Conservation (phyloP, 306 rosid genomes). For the Cicer cuneatum region DNA sequence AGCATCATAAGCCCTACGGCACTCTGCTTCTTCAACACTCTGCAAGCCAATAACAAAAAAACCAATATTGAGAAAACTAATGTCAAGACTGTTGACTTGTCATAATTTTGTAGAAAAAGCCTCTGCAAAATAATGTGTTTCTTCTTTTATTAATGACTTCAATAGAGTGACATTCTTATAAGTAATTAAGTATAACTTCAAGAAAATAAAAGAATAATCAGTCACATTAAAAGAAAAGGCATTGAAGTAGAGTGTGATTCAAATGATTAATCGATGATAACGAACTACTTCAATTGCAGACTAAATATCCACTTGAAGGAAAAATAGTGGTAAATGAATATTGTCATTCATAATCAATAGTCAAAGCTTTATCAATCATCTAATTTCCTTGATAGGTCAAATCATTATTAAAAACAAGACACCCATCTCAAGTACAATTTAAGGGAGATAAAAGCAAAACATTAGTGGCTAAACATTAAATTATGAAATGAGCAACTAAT, state of each 20-base stretch:
- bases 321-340: slow-evolving; percentile 10
- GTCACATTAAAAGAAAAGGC: slow-evolving; percentile 33
- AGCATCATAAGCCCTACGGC: slow-evolving; percentile 80
- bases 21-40: slow-evolving; percentile 97
- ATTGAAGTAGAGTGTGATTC: slow-evolving; percentile 5
- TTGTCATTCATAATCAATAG: slow-evolving; percentile 12
- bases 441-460: background rate
- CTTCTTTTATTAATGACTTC: slow-evolving; percentile 5
- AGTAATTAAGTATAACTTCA: background rate
- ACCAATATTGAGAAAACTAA: slow-evolving; percentile 25
- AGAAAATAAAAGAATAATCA: background rate
- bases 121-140: slow-evolving; percentile 2
- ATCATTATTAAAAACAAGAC: background rate
- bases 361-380: slow-evolving; percentile 12
- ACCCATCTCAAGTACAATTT: slow-evolving; percentile 9
- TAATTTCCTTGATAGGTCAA: slow-evolving; percentile 20
- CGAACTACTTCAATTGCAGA: slow-evolving; percentile 20
- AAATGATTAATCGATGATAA: background rate
- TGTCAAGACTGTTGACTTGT: slow-evolving; percentile 1
- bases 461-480: slow-evolving; percentile 1
- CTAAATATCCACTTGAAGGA: background rate
- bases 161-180: background rate
- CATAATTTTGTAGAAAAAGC: background rate
- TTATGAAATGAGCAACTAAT: slow-evolving; percentile 14
- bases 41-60: slow-evolving; percentile 47